These are phyloP conservation scores for Thielaviopsis populi DNA, from an alignment of 2,329 filamentous ascomycete species.

Conservation along the genomic window DNA sequence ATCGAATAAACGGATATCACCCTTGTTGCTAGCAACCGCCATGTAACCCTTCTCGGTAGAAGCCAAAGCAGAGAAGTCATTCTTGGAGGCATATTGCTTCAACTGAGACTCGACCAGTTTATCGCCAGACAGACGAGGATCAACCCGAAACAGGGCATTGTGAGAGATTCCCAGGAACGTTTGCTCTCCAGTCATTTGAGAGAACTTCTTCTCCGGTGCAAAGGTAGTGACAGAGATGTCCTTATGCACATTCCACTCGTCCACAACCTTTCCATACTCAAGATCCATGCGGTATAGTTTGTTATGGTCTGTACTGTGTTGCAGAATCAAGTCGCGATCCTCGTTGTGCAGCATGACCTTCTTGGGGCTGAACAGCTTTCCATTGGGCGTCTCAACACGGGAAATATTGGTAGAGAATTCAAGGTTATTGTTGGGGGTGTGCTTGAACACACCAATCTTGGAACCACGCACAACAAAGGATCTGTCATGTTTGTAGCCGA, in stretches of 20 bases:
- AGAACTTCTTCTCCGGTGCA: conserved; percentile 92
- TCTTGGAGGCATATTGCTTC: conserved; percentile 94
- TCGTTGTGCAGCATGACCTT: conserved; percentile 94
- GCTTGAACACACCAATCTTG: conserved; percentile 98
- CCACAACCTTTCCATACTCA: conserved; percentile 92
- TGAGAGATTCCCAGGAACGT: conserved; percentile 87
- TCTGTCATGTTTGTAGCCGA: conserved; percentile 91
- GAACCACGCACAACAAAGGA: conserved; percentile 94
- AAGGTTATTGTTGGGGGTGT: conserved; percentile 79
- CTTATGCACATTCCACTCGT: conserved; percentile 97
- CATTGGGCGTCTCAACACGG: conserved; percentile 77
- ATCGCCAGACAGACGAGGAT: conserved; percentile 75
- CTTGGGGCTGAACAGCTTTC: conserved; percentile 79
- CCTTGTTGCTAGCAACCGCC: conserved; percentile 93
- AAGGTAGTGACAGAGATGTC: conserved; percentile 88
- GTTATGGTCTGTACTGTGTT: conserved; percentile 71
- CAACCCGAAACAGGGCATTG: conserved; percentile 86
- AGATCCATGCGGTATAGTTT: conserved; percentile 94
- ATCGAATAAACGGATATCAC: conserved; percentile 92
- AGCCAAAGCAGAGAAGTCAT: conserved; percentile 86
- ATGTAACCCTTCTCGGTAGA: conserved; percentile 96
- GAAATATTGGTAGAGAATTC: conserved; percentile 97
- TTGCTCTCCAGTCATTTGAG: conserved; percentile 90
- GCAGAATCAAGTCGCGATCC: conserved; percentile 77
- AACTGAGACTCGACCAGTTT: conserved; percentile 88